Evolutionary conservation across 352 stramenopile species (phyloP), one percentile per base, ranked within the genome.

Genomic region (Pythium folliculosum): DNA sequence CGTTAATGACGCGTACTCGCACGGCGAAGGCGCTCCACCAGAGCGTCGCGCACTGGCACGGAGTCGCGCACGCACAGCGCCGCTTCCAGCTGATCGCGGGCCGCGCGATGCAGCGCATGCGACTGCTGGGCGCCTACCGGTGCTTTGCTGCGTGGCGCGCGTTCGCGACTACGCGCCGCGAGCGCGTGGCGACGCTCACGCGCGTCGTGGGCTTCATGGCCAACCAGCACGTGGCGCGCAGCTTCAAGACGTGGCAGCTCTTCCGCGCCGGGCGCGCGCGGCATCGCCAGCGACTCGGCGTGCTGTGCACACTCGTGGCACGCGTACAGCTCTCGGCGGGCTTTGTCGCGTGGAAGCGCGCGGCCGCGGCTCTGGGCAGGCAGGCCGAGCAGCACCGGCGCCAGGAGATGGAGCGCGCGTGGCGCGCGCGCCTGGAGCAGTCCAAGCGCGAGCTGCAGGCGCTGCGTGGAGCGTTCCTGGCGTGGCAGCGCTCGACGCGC

Each of bases 121-220:
- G 64, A 14, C 71, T 82, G 17, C 38, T 86, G 21, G 35, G 35
- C 3, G 78, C 76, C 30, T 49, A 78, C 0, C 76, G 67, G 10
- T 89, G 80, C 23, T 80, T 90, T n/a, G 74, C 78, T 50, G 81
- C 76, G 21, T 91, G 83, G 83, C 84, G 77, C 59, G 54, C 73
- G 30, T 60, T 55, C 22, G 30, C 55, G 0, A 43, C 40, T 0
- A 17, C 51, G 4, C 32, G 51, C n/a, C 77, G 72, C 21, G 32
- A 66, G 16, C 68, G 62, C 10, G 67, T 73, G 7, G 47, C n/a
- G n/a, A 73, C 70, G 51, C 52, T 80, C 8, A 38, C 69, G 21
- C 63, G 69, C 5, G 73, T 72, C 5, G 45, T 88, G 21, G 72
- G 69, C 30, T 49, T 69, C 37, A 80, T 89, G 51, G 65, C 63